Base-by-base conservation (phyloP, 2,329 filamentous ascomycete species). In the Exophiala calicioides region DNA sequence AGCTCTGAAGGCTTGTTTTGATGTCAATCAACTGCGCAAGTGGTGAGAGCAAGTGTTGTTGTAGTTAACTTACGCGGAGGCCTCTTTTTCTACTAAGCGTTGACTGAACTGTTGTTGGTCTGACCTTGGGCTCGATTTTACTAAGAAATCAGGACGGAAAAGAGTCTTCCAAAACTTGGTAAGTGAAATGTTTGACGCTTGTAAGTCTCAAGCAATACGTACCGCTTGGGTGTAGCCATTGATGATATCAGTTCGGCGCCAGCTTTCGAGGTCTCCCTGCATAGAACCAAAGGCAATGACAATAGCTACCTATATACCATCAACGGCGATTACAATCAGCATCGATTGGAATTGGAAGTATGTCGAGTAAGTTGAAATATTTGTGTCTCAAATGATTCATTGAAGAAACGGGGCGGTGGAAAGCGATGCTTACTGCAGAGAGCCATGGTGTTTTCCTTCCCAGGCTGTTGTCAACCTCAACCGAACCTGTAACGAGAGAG, bases 391-490 rank as follows among this genome's bases (percentile, higher is more conserved):
- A 12, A 7, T 21, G 5, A 24, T 18, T 44, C 21, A 24, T 12
- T 18, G 5, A 6, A 9, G 27, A 6, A 18, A 19, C 16, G 16
- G 33, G 6, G n/a, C 20, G 9, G 18, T 37, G 10, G 6, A 15
- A 36, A 16, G 30, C 5, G 10, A 44, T 10, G 24, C 42, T 3
- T 4, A 45, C 42, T 15, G 42, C 42, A 36, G 42, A 27, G 12
- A 27, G 42, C 42, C 42, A 45, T 7, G 8, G 32, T 5, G 30
- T 13, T 5, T 16, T 13, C 19, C 42, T 37, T 9, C 32, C 32
- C 7, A 45, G 42, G n/a, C 42, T 37, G 31, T 45, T 45, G 33
- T 45, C 42, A 7, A 45, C 42, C n/a, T 10, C 29, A 5, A 38
- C 32, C 12, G 42, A 15, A 6, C 16, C 42, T 15, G 23, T 37